Percentiles rank a stretch among this genome's conserved stretches.
Conservation (phyloP, 208 protist genomes). For the Crithidia thermophila region DNA sequence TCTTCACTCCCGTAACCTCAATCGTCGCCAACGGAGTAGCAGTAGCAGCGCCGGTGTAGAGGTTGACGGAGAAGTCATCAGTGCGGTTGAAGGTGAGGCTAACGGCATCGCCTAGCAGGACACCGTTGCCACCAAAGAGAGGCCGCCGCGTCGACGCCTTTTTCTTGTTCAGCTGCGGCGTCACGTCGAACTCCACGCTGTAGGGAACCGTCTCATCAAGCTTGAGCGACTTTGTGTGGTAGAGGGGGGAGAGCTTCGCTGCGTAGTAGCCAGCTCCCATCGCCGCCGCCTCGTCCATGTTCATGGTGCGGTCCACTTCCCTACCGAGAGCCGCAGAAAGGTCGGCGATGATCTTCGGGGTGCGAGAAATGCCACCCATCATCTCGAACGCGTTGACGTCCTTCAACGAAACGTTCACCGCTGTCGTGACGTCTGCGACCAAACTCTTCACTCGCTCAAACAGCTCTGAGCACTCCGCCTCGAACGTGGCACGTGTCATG, state of each 20-base stretch:
- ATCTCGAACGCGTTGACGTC: constrained; percentile 85
- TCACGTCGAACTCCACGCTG: constrained; percentile 54
- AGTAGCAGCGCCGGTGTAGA: constrained; percentile 33
- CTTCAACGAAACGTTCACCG: constrained; percentile 38
- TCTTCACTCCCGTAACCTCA: constrained; percentile 51
- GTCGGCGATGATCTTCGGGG: constrained; percentile 83
- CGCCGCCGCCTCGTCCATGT: constrained; percentile 91
- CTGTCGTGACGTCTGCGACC: constrained; percentile 47
- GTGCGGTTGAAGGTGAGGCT: constrained; percentile 81
- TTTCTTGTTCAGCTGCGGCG: constrained; percentile 33
- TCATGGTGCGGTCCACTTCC: constrained; percentile 84
- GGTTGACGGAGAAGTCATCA: constrained; percentile 68
- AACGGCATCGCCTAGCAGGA: constrained; percentile 42
- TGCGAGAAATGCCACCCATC: constrained; percentile 86
- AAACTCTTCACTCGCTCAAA: constrained; percentile 70
- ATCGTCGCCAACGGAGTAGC: constrained; percentile 41
- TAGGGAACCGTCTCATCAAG: constrained; percentile 64
- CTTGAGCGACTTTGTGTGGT: constrained; percentile 75
- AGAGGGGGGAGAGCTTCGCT: constrained; percentile 76
- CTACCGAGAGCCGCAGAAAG: constrained; percentile 57
- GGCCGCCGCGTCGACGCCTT: constrained; percentile 13
- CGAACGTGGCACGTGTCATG: constrained; percentile 83
- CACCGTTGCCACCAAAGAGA: constrained; percentile 10
- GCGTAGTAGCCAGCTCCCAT: constrained; percentile 89
- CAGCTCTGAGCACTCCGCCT: constrained; percentile 78